Base-by-base conservation (phyloP, 2,329 filamentous ascomycete species). In the Verticillium nonalfalfae region DNA sequence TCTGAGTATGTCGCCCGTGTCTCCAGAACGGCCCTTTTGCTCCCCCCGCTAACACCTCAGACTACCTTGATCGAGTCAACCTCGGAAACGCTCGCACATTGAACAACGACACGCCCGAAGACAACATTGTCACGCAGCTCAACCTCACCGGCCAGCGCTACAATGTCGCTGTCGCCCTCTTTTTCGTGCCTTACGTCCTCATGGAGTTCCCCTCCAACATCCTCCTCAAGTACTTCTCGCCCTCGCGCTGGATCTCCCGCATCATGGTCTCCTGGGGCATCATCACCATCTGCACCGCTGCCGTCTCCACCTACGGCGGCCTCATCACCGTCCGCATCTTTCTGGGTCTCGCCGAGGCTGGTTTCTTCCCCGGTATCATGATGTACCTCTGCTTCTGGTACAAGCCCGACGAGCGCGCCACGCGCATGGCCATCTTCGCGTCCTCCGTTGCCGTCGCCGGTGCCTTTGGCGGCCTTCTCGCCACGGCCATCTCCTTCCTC, bases 321-420 rank as follows among this genome's bases (percentile, higher is more conserved):
- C 74, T 82, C 55, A 68, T 83, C 11, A 73, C 75, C 31, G 79
- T 76, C 14, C 73, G 82, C 31, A 78, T 83, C 66, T 76, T 82
- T 56, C 72, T 85, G 3, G 83, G 83, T 18, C 68, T 84, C 15
- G 74, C 78, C 13, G 83, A 85, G 63, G 78, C 77, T 40, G 81
- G 80, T 5, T 78, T 84, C 56, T 81, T 83, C 62, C 82, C 82
- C 0, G 81, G 79, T 4, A 76, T 84, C 11, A 77, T 83, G 35
- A 86, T 83, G 67, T 83, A 86, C 61, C 73, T 87, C 3, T 84
- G 82, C 0, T 85, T 85, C 76, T 88, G 85, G 83, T 88, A 88
- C 64, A 84, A 82, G 62, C 75, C 82, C 13, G 78, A 82, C 57
- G 85, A 88, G 68, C 75, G 82, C 54, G 83, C 85, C 59, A 85